Base-by-base conservation (phyloP, 1,284 basidiomycete species). In the Gymnopus androsaceus region DNA sequence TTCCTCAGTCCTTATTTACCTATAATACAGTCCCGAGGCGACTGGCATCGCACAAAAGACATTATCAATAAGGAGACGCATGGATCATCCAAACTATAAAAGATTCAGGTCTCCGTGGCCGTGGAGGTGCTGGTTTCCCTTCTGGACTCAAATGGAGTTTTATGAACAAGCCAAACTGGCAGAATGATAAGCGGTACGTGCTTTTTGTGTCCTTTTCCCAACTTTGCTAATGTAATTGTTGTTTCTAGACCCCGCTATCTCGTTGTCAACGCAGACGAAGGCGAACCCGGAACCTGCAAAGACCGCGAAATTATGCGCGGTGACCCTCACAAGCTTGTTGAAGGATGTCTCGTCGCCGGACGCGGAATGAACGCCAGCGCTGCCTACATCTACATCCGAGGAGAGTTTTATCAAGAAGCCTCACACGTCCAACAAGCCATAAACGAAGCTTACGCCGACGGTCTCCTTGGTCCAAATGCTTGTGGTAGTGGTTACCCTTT, bases 111-210 rank as follows among this genome's bases (percentile, higher is more conserved):
- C 82, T 99, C 46, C 87, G 96, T 68, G 96, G 96, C 25, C 90
- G 97, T 63, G 96, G 96, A 61, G 96, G 97, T 59, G 97, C 96
- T 54, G 96, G 97, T 44, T 99, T 99, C 73, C 96, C 95, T 1
- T 94, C 90, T 63, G 96, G 96, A 49, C 80, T 99, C 65, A 99
- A 99, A 74, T 99, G 96, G 96, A 92, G 88, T 70, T 98, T 98
- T 73, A 98, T 96, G 91, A 98, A 98, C 81, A 98, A 98, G 77
- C 96, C 95, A 28, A 90, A 90, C 41, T 98, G 96, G 95, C 88
- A 99, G 78, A 92, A 94, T 69, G 96, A 98, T 71, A 84, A 84
- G 59, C 82, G 94, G 87, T 90, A 59, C 57, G 80, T 33, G 12
- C 23, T 25, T 7, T 17, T 25, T 17, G 9, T 28, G 11, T 19